These are phyloP conservation scores for Lachnellula occidentalis DNA, from an alignment of 2,329 filamentous ascomycete species.

Conservation along the genomic window DNA sequence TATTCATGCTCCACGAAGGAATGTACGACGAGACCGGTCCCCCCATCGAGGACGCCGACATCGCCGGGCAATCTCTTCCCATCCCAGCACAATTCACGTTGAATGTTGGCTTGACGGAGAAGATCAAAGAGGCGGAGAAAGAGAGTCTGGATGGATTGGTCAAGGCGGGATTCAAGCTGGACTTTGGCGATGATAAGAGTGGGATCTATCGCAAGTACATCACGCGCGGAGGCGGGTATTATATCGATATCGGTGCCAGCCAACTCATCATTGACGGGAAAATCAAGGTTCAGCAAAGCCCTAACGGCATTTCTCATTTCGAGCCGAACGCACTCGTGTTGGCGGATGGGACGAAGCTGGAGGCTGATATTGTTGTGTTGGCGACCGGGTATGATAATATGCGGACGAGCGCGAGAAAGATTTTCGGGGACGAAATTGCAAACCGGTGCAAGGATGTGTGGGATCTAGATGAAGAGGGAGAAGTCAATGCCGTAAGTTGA, in stretches of 20 bases:
- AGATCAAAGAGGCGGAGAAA: constrained; percentile 33
- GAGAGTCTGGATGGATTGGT: constrained; percentile 42
- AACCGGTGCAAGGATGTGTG: constrained; percentile 42
- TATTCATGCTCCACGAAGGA: constrained; percentile 22
- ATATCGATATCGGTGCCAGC: constrained; percentile 49
- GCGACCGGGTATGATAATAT: constrained; percentile 48
- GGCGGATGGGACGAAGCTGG: constrained; percentile 40
- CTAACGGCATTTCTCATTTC: constrained; percentile 41
- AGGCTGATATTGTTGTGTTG: constrained; percentile 46
- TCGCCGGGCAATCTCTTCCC: constrained; percentile 53
- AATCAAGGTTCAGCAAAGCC: constrained; percentile 43
- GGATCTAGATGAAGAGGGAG: constrained; percentile 42
- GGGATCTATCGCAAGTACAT: constrained; percentile 49
- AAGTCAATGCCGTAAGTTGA: constrained; percentile 29
- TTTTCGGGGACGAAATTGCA: constrained; percentile 45
- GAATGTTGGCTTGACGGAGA: constrained; percentile 42
- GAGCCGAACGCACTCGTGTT: constrained; percentile 33
- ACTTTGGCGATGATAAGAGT: constrained; percentile 28
- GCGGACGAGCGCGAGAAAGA: constrained; percentile 40
- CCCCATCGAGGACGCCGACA: constrained; percentile 60
- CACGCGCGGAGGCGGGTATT: constrained; percentile 53
- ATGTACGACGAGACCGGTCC: constrained; percentile 41
- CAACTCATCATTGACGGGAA: constrained; percentile 47
- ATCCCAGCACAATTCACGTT: constrained; percentile 54
- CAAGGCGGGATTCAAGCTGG: constrained; percentile 52